phyloP scores from a whole-genome alignment of 129 eudicot genomes.

The Arctium minus region DNA sequence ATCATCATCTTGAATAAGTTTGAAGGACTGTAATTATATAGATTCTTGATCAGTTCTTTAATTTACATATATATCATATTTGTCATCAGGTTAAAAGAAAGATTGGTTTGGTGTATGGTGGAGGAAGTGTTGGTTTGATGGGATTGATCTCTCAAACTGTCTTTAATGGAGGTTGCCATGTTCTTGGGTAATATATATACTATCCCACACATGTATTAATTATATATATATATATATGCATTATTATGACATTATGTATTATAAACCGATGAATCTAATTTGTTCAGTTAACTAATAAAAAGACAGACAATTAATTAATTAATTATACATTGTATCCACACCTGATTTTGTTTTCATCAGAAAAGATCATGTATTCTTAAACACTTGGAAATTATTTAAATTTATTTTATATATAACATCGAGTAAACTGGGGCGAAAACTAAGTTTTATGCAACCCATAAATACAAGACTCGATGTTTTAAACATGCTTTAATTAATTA shows the following conservation, averaged over 20 bases:
- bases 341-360: too few species aligned
- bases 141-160: constrained; percentile 66
- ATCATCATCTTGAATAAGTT: background rate
- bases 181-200: constrained; percentile 50
- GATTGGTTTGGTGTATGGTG: constrained; percentile 75
- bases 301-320: background rate
- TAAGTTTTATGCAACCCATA: too few species aligned
- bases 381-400: too few species aligned
- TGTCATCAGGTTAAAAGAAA: constrained; percentile 52
- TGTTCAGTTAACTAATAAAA: background rate
- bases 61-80: background rate
- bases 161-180: constrained; percentile 64
- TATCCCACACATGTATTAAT: background rate
- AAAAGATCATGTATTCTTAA: too few species aligned
- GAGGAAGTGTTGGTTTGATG: constrained; percentile 78
- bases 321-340: too few species aligned
- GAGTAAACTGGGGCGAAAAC: too few species aligned
- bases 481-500: too few species aligned
- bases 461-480: too few species aligned
- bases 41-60: background rate
- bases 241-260: too few species aligned
- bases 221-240: too few species aligned
- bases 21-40: background rate
- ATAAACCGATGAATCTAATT: background rate
- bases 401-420: too few species aligned